phyloP scores from a whole-genome alignment of 2,329 filamentous ascomycete species.

The Phoma sp. region DNA sequence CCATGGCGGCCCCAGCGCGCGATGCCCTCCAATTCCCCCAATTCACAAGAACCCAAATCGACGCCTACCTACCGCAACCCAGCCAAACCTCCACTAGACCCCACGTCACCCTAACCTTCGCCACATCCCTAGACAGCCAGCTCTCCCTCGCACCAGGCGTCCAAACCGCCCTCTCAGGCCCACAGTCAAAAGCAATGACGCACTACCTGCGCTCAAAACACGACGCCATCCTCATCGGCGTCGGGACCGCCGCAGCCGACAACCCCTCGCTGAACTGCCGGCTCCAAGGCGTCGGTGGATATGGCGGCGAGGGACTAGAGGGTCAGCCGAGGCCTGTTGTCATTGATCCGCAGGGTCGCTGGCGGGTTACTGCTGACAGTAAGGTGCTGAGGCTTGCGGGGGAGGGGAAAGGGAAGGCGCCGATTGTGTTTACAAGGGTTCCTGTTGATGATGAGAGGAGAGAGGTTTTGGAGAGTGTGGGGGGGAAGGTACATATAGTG shows the following conservation, averaged over 20 bases:
- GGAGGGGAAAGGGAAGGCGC: slow-evolving; percentile 71
- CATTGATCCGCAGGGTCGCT: slow-evolving; percentile 79
- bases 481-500: slow-evolving; percentile 33
- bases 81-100: slow-evolving; percentile 19
- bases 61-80: slow-evolving; percentile 56
- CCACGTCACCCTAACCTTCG: slow-evolving; percentile 78
- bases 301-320: slow-evolving; percentile 58
- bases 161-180: slow-evolving; percentile 84
- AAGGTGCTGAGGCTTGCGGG: slow-evolving; percentile 71
- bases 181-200: slow-evolving; percentile 87
- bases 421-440: slow-evolving; percentile 66
- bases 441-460: slow-evolving; percentile 26
- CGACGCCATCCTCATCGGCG: slow-evolving; percentile 84
- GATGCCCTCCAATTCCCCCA: slow-evolving; percentile 50
- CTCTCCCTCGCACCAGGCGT: slow-evolving; percentile 77
- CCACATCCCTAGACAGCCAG: slow-evolving; percentile 84
- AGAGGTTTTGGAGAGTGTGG: slow-evolving; percentile 41
- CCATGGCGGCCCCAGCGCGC: slow-evolving; percentile 22
- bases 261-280: slow-evolving; percentile 87
- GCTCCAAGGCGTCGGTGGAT: slow-evolving; percentile 65
- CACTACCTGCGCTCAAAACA: slow-evolving; percentile 85
- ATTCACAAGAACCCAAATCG: slow-evolving; percentile 54
- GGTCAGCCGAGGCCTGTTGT: slow-evolving; percentile 82
- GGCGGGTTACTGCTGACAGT: slow-evolving; percentile 65
- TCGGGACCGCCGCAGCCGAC: slow-evolving; percentile 82